Conservation (phyloP, 2,329 filamentous ascomycete genomes). For the Xylaria sp. region DNA sequence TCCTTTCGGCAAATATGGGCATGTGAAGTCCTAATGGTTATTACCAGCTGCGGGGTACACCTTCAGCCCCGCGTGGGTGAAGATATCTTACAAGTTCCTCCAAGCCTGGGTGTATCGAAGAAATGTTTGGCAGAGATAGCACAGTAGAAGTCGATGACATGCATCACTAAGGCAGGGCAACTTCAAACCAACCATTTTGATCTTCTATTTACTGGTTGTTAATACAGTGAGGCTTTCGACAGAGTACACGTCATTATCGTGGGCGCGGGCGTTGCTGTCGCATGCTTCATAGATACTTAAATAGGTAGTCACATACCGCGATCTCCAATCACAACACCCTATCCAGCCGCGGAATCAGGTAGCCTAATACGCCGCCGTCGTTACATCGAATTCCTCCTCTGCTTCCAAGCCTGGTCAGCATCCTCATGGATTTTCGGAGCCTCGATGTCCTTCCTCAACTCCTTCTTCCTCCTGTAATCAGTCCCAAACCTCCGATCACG, state of each 20-base stretch:
- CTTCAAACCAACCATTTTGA: too few species aligned
- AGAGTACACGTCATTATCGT: neutral
- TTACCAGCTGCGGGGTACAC: constrained; percentile 31
- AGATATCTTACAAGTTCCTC: neutral
- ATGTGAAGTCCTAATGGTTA: constrained; percentile 12
- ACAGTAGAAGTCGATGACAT: too few species aligned
- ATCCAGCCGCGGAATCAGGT: neutral
- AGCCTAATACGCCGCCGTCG: neutral
- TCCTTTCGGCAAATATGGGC: constrained; percentile 34
- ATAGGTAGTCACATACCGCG: neutral
- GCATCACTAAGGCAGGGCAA: too few species aligned
- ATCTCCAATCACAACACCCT: neutral
- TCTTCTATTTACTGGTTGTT: too few species aligned
- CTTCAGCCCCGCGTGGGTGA: constrained; percentile 26
- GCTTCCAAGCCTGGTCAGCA: constrained; percentile 40
- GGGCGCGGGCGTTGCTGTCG: neutral
- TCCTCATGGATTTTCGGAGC: constrained; percentile 49
- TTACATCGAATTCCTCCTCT: constrained; percentile 36
- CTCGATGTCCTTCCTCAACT: constrained; percentile 50
- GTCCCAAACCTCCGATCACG: constrained; percentile 54
- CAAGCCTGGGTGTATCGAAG: too few species aligned
- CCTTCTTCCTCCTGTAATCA: constrained; percentile 52
- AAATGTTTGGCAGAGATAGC: too few species aligned
- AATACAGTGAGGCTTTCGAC: too few species aligned
- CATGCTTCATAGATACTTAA: too few species aligned